These are phyloP conservation scores for Cyclotella cryptica DNA, from an alignment of 108 stramenopile species.

Conservation along the genomic window DNA sequence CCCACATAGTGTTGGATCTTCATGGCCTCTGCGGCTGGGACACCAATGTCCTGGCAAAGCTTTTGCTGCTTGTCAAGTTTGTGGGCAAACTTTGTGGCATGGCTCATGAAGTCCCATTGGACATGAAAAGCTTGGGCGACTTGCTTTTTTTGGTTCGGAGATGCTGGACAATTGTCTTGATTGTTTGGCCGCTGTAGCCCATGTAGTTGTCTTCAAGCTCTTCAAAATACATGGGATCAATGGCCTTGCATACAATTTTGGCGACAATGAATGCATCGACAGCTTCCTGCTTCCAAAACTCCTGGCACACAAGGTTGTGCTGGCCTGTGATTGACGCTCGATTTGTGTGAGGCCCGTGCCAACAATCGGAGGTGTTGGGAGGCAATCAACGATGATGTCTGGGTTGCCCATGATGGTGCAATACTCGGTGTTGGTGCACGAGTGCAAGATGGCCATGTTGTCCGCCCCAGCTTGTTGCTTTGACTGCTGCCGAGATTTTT, in stretches of 20 bases:
- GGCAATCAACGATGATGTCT: too few species aligned
- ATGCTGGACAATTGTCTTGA: slow-evolving; percentile 1
- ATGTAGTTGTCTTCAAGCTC: slow-evolving; percentile 5
- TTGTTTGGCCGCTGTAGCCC: neutral
- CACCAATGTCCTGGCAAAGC: neutral
- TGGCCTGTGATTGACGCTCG: too few species aligned
- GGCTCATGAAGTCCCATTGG: neutral
- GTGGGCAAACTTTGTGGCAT: neutral
- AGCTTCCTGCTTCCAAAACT: too few species aligned
- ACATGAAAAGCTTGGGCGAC: neutral
- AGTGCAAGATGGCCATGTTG: too few species aligned
- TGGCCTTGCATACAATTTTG: neutral
- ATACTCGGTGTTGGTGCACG: too few species aligned
- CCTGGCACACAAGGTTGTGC: too few species aligned
- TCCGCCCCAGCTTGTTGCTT: neutral
- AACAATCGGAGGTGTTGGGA: too few species aligned
- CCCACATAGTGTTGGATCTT: too few species aligned
- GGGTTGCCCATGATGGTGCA: too few species aligned
- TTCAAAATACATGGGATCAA: slow-evolving; percentile 1
- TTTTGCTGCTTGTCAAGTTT: neutral
- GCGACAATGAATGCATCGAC: too few species aligned
- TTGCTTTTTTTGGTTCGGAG: neutral
- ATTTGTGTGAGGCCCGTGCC: too few species aligned
- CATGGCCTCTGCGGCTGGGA: too few species aligned
- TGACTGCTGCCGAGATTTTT: neutral